Percentiles rank a stretch among this genome's conserved stretches.
Conservation (phyloP, 2,329 filamentous ascomycete species). For the Epichloe uncinata region DNA sequence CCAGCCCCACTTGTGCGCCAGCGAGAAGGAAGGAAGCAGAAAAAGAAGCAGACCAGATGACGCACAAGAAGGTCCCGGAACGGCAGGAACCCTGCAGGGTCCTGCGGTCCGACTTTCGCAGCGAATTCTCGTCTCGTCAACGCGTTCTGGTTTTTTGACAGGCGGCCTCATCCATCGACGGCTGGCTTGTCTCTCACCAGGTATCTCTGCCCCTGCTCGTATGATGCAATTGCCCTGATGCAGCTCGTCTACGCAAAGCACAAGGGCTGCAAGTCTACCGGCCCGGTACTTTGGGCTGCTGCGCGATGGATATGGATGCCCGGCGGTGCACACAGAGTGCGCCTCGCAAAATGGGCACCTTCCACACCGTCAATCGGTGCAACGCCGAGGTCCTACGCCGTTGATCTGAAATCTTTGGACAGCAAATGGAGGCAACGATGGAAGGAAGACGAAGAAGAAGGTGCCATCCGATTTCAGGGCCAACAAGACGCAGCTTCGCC, state of each 20-base stretch:
- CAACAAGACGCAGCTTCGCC: conserved; percentile 13
- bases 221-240: conserved; percentile 15
- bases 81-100: conserved; percentile 5
- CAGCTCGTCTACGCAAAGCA: conserved; percentile 16
- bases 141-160: background rate
- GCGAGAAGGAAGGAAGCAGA: no score
- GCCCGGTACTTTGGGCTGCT: conserved; percentile 4
- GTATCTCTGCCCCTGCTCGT: background rate
- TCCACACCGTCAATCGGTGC: background rate
- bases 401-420: conserved; percentile 34
- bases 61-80: background rate
- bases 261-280: conserved; percentile 10
- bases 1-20: no score
- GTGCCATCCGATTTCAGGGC: conserved; percentile 6
- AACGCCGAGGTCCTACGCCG: conserved; percentile 23
- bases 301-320: conserved; percentile 1
- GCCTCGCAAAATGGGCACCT: background rate
- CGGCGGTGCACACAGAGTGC: background rate
- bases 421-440: conserved; percentile 39
- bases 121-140: background rate
- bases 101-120: background rate
- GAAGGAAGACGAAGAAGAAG: conserved; percentile 16
- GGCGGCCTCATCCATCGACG: background rate
- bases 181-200: background rate
- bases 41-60: no score